Conservation (phyloP, 1,284 basidiomycete genomes). For the Tilletia caries region DNA sequence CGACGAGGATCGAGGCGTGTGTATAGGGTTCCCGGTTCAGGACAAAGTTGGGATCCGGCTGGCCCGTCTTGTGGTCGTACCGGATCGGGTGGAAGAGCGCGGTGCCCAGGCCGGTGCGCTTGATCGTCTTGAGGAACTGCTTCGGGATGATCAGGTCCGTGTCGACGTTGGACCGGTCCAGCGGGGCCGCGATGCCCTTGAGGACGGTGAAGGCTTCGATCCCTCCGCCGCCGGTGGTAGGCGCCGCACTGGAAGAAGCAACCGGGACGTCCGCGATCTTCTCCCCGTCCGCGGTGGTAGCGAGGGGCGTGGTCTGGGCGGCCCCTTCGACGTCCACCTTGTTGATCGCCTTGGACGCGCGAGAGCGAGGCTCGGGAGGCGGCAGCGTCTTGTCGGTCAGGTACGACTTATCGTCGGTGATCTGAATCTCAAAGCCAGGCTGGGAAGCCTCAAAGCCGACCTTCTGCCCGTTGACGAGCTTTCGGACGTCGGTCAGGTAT, state of each 20-base stretch:
- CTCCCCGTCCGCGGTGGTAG: not conserved
- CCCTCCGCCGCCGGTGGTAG: conserved; percentile 26
- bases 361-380: conserved; percentile 25
- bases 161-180: conserved; percentile 50
- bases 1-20: conserved; percentile 44
- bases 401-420: conserved; percentile 43
- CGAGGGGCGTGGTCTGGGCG: conserved; percentile 21
- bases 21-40: conserved; percentile 45
- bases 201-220: conserved; percentile 47
- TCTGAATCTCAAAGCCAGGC: conserved; percentile 38
- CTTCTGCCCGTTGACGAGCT: conserved; percentile 31
- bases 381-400: conserved; percentile 28
- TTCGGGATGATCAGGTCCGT: conserved; percentile 53
- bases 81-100: conserved; percentile 48
- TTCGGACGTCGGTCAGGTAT: conserved; percentile 51
- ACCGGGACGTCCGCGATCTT: conserved; percentile 1
- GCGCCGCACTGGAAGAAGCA: conserved; percentile 4
- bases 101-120: conserved; percentile 48
- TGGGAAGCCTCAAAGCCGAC: conserved; percentile 35
- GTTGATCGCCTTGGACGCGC: not conserved
- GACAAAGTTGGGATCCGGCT: conserved; percentile 39
- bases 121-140: conserved; percentile 53
- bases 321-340: not conserved
- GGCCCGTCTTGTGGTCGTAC: conserved; percentile 47
- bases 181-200: conserved; percentile 47